Conservation (phyloP, 2,329 filamentous ascomycete species). For the Colletotrichum camelliae region DNA sequence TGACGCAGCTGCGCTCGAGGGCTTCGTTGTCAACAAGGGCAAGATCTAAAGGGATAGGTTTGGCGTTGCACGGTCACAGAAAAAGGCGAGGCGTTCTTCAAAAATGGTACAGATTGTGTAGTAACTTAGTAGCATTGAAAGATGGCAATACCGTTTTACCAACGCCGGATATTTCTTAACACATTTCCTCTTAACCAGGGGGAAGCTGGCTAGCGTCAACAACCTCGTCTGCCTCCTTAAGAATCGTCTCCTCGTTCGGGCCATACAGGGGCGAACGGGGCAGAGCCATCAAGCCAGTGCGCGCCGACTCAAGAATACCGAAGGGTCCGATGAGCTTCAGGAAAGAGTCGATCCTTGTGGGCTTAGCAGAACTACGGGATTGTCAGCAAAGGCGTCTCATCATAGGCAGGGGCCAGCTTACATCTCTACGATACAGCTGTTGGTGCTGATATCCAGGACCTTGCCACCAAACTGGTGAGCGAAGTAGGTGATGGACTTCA, state of each 20-base stretch:
- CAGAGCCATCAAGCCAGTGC: constrained; percentile 95
- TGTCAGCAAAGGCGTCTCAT: constrained; percentile 27
- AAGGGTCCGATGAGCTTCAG: constrained; percentile 95
- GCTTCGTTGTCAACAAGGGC: constrained; percentile 94
- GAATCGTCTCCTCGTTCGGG: constrained; percentile 69
- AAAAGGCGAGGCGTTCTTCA: constrained; percentile 14
- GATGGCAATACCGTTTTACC: constrained; percentile 21
- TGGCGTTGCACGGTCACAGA: constrained; percentile 11
- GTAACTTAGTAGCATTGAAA: constrained; percentile 22
- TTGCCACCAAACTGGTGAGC: constrained; percentile 98
- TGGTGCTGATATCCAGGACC: constrained; percentile 96
- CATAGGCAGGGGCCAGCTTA: constrained; percentile 53
- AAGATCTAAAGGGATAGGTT: constrained; percentile 56
- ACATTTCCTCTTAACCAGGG: constrained; percentile 68
- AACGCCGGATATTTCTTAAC: constrained; percentile 23
- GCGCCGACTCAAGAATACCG: constrained; percentile 93
- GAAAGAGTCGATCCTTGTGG: constrained; percentile 92
- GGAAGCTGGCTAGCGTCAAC: constrained; percentile 94
- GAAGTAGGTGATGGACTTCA: constrained; percentile 95
- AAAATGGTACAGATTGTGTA: constrained; percentile 22
- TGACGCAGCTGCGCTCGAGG: constrained; percentile 74
- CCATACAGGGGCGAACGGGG: constrained; percentile 88
- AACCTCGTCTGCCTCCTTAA: constrained; percentile 90
- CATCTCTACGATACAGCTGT: constrained; percentile 98
- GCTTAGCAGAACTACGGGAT: constrained; percentile 79